Percentiles rank a stretch among this genome's conserved stretches.
Conservation (phyloP, 129 eudicot genomes). For the Apium graveolens region DNA sequence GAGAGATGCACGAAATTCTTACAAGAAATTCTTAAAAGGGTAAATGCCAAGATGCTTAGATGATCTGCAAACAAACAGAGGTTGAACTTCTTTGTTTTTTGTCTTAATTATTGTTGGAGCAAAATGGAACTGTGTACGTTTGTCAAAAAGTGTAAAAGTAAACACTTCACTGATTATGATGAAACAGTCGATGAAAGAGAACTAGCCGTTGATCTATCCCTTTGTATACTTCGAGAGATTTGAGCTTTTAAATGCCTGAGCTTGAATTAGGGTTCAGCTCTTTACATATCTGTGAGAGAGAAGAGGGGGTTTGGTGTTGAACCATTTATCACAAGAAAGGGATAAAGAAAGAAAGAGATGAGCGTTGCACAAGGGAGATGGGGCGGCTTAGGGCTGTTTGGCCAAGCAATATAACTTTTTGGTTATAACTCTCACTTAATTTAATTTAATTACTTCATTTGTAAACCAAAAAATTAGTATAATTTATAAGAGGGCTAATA, state of each 20-base stretch:
- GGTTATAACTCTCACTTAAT: too few relatives aligned
- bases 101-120: not conserved
- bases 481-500: too few relatives aligned
- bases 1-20: too few relatives aligned
- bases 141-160: slow-evolving; percentile 8
- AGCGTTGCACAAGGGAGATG: not conserved
- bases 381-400: slow-evolving; percentile 22
- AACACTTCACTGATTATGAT: slow-evolving; percentile 1
- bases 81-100: not conserved
- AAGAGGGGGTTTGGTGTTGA: slow-evolving; percentile 7
- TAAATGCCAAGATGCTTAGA: slow-evolving; percentile 5
- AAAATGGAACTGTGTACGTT: not conserved
- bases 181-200: not conserved
- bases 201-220: not conserved
- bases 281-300: not conserved
- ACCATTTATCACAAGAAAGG: not conserved
- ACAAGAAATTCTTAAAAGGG: not conserved
- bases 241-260: not conserved
- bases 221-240: not conserved
- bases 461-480: too few relatives aligned
- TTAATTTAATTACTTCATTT: too few relatives aligned
- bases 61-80: slow-evolving; percentile 6
- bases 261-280: slow-evolving; percentile 26
- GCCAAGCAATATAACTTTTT: not conserved
- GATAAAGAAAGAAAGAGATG: not conserved